Evolutionary conservation across 805 yeast genomes (phyloP).

Genomic region (Lipomyces japonicus): DNA sequence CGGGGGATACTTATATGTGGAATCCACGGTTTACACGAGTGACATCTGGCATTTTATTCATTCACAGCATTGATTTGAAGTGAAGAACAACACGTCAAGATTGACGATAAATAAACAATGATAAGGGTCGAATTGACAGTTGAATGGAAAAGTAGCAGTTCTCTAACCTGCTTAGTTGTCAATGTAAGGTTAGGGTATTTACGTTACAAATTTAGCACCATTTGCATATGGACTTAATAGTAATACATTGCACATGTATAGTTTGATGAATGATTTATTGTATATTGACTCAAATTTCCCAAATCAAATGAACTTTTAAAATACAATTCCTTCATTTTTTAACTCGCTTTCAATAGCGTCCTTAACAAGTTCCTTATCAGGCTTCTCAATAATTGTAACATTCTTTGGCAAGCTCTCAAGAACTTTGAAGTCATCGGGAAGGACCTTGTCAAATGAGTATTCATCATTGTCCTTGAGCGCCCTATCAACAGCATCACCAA

Average conservation of each 20-base stretch:
- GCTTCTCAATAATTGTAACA: slow-evolving; percentile 63
- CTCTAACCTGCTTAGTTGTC: too few species aligned
- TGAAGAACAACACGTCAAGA: too few species aligned
- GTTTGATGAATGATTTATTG: too few species aligned
- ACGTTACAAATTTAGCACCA: too few species aligned
- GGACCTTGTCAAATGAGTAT: slow-evolving; percentile 81
- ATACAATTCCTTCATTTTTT: slow-evolving; percentile 41
- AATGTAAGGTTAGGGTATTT: too few species aligned
- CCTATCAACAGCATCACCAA: slow-evolving; percentile 88
- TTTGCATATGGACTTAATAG: too few species aligned
- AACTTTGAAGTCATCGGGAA: slow-evolving; percentile 80
- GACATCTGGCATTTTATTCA: slow-evolving; percentile 18
- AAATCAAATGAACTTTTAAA: neutral
- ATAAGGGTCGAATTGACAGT: too few species aligned
- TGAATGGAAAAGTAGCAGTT: too few species aligned
- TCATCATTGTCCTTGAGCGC: slow-evolving; percentile 64
- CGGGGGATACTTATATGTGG: slow-evolving; percentile 24
- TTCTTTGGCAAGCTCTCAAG: slow-evolving; percentile 70
- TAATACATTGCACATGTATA: too few species aligned
- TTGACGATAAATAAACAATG: too few species aligned
- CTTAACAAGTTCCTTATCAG: slow-evolving; percentile 73
- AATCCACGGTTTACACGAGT: slow-evolving; percentile 19
- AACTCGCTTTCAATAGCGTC: slow-evolving; percentile 70
- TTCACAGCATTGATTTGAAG: too few species aligned
- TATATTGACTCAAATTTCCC: too few species aligned